These are phyloP conservation scores for Aspergillus clavatus DNA, from an alignment of 2,329 filamentous ascomycete species.

Conservation along the genomic window DNA sequence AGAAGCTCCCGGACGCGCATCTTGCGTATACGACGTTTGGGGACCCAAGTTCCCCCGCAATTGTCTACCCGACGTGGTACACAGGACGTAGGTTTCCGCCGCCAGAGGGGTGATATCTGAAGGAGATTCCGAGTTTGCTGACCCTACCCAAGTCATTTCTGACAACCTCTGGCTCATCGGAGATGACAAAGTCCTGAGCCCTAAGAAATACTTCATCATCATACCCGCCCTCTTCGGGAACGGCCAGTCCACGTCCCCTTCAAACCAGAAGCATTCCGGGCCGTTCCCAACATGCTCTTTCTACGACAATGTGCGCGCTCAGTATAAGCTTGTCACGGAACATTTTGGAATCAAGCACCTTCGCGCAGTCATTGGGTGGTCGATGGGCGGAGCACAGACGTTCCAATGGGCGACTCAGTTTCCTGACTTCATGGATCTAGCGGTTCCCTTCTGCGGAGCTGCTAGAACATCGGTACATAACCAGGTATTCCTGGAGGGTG, in stretches of 20 bases:
- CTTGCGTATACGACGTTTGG: constrained; percentile 77
- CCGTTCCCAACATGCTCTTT: constrained; percentile 61
- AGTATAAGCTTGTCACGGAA: constrained; percentile 61
- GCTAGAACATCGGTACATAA: constrained; percentile 64
- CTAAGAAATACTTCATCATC: constrained; percentile 63
- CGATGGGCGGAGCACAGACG: constrained; percentile 65
- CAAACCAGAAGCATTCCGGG: constrained; percentile 51
- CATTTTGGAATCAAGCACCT: constrained; percentile 57
- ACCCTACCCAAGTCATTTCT: constrained; percentile 46
- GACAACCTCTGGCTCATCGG: constrained; percentile 74
- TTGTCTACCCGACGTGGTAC: constrained; percentile 77
- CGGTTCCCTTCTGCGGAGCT: constrained; percentile 62
- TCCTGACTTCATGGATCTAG: constrained; percentile 61
- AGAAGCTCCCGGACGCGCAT: constrained; percentile 57
- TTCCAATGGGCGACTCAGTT: constrained; percentile 62
- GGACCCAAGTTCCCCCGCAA: constrained; percentile 55
- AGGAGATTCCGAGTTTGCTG: background rate
- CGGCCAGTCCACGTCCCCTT: constrained; percentile 63
- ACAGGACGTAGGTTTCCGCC: constrained; percentile 48
- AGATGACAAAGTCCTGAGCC: constrained; percentile 59
- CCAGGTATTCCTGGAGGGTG: constrained; percentile 62
- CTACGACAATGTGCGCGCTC: constrained; percentile 66
- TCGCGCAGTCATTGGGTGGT: constrained; percentile 62
- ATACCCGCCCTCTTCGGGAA: constrained; percentile 66
- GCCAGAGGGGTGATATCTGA: background rate